These are phyloP conservation scores for Seiridium unicorne DNA, from an alignment of 2,329 filamentous ascomycete species.

Conservation along the genomic window DNA sequence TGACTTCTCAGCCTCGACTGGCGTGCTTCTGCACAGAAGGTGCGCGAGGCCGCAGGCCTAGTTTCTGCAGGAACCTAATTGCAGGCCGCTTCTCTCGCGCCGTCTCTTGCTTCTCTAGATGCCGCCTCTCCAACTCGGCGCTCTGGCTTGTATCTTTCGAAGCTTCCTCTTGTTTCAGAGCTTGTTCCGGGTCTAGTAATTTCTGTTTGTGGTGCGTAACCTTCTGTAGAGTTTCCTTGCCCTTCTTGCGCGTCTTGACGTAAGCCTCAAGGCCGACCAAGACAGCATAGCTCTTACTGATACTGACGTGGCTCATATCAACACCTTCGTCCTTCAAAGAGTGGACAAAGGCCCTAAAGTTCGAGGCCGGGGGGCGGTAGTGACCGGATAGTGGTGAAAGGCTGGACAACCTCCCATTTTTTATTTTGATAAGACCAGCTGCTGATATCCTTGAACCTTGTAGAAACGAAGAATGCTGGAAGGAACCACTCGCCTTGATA, in stretches of 20 bases:
- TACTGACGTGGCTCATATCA: constrained; percentile 76
- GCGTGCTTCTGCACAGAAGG: background rate
- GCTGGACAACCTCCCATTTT: constrained; percentile 72
- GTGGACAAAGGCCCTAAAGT: constrained; percentile 79
- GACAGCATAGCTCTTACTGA: constrained; percentile 79
- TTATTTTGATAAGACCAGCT: constrained; percentile 82
- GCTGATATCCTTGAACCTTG: constrained; percentile 79
- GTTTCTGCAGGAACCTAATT: constrained; percentile 37
- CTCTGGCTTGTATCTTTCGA: constrained; percentile 61
- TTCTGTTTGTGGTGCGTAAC: constrained; percentile 55
- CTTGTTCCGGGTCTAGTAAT: constrained; percentile 59
- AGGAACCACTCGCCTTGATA: constrained; percentile 84
- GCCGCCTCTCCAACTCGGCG: constrained; percentile 47
- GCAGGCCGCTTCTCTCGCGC: constrained; percentile 37
- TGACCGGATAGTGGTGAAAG: constrained; percentile 75
- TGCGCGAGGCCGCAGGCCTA: constrained; percentile 31
- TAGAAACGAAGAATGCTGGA: constrained; percentile 89
- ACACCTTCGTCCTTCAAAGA: constrained; percentile 70
- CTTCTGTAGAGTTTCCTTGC: constrained; percentile 54
- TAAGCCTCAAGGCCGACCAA: constrained; percentile 82
- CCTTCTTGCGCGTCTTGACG: constrained; percentile 63
- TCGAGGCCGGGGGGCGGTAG: constrained; percentile 79
- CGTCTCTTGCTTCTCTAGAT: constrained; percentile 36
- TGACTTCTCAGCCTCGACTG: too few relatives aligned
- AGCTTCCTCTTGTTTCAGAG: constrained; percentile 54